Base-by-base conservation (phyloP, 2,329 filamentous ascomycete species). In the Raffaelea deltoideospora region DNA sequence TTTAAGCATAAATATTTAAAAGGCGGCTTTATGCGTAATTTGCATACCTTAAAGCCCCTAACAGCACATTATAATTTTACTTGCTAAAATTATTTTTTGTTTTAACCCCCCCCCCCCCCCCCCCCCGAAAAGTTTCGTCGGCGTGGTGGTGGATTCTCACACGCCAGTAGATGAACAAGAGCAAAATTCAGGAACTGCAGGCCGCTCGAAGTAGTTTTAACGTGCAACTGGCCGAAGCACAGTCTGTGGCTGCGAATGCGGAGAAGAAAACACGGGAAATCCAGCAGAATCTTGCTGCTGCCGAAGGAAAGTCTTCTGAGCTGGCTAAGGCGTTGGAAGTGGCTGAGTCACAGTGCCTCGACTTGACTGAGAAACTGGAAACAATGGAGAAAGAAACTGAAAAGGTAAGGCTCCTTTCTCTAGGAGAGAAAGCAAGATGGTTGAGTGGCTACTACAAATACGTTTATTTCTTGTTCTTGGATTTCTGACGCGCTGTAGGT, bases 181-280 rank as follows among this genome's bases (percentile, higher is more conserved):
- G 67, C 41, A 72, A 72, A 46, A 51, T 61, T 0, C 65, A 73
- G 44, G 77, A 81, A 44, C 51, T 79, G 2, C 65, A 78, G 44
- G 63, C 63, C 10, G 60, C 67, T 3, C 65, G 65, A 35, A 63
- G 71, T 33, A 63, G 67, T 36, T 62, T 67, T 47, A 54, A 54
- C 23, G 53, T 57, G 9, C 65, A 63, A 40, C 47, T 47, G 53
- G 31, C 54, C 52, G 47, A 44, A 8, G 37, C 34, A 29, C 31
- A 38, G n/a, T 39, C 42, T 4, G 40, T 28, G 5, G 37, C 33
- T 22, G 43, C 42, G 19, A 45, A 43, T 13, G 40, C 38, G 0
- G 44, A 49, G 31, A 42, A n/a, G 22, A 44, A 38, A n/a, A 20
- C 47, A 5, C 30, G 50, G 22, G 50, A 56, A 28, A 44, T 59